Conservation (phyloP, 139 green algal species). For the Monoraphidium neglectum region DNA sequence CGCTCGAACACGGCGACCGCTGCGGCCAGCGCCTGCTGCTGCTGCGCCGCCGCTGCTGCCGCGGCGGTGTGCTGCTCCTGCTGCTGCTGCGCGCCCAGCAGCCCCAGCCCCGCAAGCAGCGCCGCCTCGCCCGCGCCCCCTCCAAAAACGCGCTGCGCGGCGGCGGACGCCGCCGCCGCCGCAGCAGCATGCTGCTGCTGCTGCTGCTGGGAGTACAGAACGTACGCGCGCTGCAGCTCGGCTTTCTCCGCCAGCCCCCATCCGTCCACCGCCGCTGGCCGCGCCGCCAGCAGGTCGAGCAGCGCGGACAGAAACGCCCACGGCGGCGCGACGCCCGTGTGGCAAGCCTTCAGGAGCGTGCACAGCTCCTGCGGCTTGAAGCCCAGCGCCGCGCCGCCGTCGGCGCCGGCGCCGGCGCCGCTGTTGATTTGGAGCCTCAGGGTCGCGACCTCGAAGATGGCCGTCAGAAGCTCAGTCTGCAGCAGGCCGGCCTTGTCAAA, state of each 20-base stretch:
- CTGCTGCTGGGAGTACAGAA: slow-evolving; percentile 12
- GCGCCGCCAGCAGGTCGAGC: slow-evolving; percentile 14
- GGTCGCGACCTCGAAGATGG: slow-evolving; percentile 47
- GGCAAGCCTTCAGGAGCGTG: slow-evolving; percentile 34
- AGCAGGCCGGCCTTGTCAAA: slow-evolving; percentile 54
- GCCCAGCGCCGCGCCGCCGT: no score
- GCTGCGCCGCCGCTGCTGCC: no score
- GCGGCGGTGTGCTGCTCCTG: no score
- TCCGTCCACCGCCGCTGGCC: slow-evolving; percentile 9
- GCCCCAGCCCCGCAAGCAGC: no score
- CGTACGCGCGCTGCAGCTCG: slow-evolving; percentile 28
- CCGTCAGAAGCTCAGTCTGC: slow-evolving; percentile 44
- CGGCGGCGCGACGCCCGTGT: slow-evolving; percentile 25
- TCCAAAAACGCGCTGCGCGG: not conserved
- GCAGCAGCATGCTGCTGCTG: not conserved
- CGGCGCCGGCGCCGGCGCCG: not conserved
- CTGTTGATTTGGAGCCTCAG: slow-evolving; percentile 40
- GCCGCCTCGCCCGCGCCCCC: no score
- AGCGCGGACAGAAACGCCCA: slow-evolving; percentile 29
- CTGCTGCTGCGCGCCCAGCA: no score
- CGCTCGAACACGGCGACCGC: no score
- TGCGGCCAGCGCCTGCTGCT: no score
- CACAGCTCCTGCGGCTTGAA: slow-evolving; percentile 42
- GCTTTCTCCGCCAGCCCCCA: slow-evolving; percentile 19
- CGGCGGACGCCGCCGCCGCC: not conserved